Evolutionary conservation across 495 filamentous ascomycete species (phyloP).

Genomic region (Lentithecium fluviatile): DNA sequence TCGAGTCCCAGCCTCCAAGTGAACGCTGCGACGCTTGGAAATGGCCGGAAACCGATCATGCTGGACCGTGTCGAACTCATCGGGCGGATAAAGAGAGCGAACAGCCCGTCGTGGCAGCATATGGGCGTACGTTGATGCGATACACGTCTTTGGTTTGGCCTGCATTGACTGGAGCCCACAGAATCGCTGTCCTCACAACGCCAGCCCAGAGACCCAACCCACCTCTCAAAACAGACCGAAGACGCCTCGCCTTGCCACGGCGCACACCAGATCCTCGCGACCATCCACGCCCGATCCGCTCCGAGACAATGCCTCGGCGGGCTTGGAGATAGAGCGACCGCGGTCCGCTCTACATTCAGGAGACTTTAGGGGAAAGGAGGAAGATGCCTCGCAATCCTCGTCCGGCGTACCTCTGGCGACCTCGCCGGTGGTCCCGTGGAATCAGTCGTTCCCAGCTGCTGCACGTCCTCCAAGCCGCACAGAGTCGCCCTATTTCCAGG

Average conservation of each 20-base stretch:
- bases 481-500: conserved; percentile 11
- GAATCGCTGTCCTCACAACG: conserved; percentile 8
- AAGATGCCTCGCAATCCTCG: conserved; percentile 7
- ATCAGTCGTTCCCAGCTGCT: conserved; percentile 39
- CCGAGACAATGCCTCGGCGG: conserved; percentile 41
- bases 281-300: conserved; percentile 33
- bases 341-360: conserved; percentile 85
- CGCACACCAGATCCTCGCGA: conserved; percentile 24
- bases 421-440: conserved; percentile 44
- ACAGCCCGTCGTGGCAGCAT: conserved; percentile 67
- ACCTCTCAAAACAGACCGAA: conserved; percentile 26
- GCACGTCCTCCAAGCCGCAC: conserved; percentile 30
- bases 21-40: not conserved
- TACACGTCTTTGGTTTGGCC: not conserved
- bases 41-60: conserved; percentile 23
- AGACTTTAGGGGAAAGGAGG: conserved; percentile 63
- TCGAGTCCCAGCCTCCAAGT: conserved; percentile 2
- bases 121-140: not conserved
- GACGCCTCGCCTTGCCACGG: conserved; percentile 37
- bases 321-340: conserved; percentile 73
- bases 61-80: conserved; percentile 70
- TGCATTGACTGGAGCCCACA: conserved; percentile 12
- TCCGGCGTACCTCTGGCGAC: conserved; percentile 32
- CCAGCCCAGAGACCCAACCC: conserved; percentile 15
- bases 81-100: conserved; percentile 74